Evolutionary conservation across 306 rosid species (phyloP).

Genomic region (Casuarina equisetifolia): DNA sequence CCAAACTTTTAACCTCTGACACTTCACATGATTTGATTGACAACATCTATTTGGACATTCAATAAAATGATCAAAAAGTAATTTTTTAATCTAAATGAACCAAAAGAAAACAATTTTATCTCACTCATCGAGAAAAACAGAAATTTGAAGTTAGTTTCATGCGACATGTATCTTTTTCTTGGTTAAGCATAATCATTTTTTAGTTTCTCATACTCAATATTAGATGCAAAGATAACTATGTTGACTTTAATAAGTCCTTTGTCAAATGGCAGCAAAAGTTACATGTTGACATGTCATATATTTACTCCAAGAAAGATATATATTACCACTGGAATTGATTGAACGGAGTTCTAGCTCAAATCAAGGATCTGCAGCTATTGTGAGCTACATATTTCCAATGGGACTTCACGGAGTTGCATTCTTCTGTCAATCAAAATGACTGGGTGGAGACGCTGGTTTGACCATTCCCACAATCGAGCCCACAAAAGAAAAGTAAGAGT

Average conservation of each 20-base stretch:
- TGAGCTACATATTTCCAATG: conserved; percentile 56
- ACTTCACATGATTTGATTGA: background rate
- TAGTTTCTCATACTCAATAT: background rate
- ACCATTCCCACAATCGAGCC: too few species aligned
- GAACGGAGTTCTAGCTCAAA: conserved; percentile 87
- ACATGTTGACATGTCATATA: background rate
- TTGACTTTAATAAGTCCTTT: conserved; percentile 14
- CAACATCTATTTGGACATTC: background rate
- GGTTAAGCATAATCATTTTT: too few species aligned
- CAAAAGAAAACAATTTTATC: conserved; percentile 6
- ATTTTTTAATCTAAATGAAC: background rate
- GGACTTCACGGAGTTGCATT: conserved; percentile 65
- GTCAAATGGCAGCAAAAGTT: conserved; percentile 3
- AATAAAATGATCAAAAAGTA: background rate
- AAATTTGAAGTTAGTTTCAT: too few species aligned
- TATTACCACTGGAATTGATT: conserved; percentile 71
- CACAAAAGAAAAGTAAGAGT: too few species aligned
- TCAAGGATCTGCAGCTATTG: conserved; percentile 65
- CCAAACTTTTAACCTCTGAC: background rate
- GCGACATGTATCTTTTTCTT: too few species aligned
- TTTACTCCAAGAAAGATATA: conserved; percentile 2
- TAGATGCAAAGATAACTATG: background rate
- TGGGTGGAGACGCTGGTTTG: too few species aligned
- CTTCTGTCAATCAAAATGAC: conserved; percentile 53
- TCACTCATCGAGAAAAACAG: background rate